These are phyloP conservation scores for Boletus hoseneyae DNA, from an alignment of 1,284 basidiomycete genomes.

Conservation along the genomic window DNA sequence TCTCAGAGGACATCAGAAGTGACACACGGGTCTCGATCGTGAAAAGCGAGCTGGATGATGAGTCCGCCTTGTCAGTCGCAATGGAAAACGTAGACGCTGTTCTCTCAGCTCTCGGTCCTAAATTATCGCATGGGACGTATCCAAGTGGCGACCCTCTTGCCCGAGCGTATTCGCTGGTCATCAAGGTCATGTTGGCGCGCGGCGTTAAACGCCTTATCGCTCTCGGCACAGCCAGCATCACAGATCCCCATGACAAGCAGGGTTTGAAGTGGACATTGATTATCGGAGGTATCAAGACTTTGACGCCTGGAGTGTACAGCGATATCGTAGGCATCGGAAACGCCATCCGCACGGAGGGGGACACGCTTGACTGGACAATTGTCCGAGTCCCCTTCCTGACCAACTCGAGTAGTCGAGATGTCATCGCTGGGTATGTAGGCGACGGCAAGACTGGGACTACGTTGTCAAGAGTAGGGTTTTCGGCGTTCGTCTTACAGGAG, in stretches of 20 bases:
- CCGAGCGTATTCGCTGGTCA: conserved; percentile 50
- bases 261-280: conserved; percentile 46
- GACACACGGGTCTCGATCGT: conserved; percentile 47
- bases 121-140: conserved; percentile 33
- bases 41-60: conserved; percentile 54
- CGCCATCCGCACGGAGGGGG: conserved; percentile 45
- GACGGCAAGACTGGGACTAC: conserved; percentile 50
- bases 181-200: conserved; percentile 51
- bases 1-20: conserved; percentile 47
- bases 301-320: conserved; percentile 41
- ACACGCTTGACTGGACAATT: conserved; percentile 62
- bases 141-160: conserved; percentile 56
- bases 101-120: conserved; percentile 63
- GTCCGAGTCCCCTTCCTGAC: conserved; percentile 60
- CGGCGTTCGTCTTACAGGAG: conserved; percentile 55
- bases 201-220: conserved; percentile 56
- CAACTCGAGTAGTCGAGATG: conserved; percentile 41
- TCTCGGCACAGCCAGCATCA: conserved; percentile 62
- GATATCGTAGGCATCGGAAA: conserved; percentile 55
- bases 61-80: conserved; percentile 45
- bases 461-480: conserved; percentile 54
- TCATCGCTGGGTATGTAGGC: conserved; percentile 61
- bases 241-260: conserved; percentile 56
- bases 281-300: conserved; percentile 37
- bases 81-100: conserved; percentile 57